Base-by-base conservation (phyloP, 1,284 basidiomycete species). In the Gymnopus androsaceus region DNA sequence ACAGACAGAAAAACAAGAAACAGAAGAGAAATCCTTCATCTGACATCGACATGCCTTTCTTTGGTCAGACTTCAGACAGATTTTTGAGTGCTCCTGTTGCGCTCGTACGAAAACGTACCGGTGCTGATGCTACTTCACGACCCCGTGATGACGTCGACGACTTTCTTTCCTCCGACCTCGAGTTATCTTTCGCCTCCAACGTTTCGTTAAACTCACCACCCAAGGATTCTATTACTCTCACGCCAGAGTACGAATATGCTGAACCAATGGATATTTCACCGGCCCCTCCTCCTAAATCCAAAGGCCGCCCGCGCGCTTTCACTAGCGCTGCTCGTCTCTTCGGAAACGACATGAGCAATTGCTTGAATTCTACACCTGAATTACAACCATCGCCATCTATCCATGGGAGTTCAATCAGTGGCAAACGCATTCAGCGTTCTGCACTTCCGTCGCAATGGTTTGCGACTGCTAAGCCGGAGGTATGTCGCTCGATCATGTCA, bases 191-290 rank as follows among this genome's bases (percentile, higher is more conserved):
- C 66, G 88, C 88, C 12, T 90, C 88, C 27, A 88, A 80, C 60
- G 85, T 92, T 69, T 91, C 89, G 6, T 73, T 92, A 44, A 79
- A 88, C 65, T 90, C 88, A 25, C 87, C 89, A 34, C 75, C 81
- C 9, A 77, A 72, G 49, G 73, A 79, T 27, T 64, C 72, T 55
- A 65, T 75, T 55, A 68, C 72, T 44, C 68, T 85, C 55, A 64
- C 77, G 28, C 71, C 76, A 33, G 79, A 83, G 34, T 70, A 69
- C 57, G 76, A 75, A 54, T 76, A 72, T 58, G 73, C 76, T 38
- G 77, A 83, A 59, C 80, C 86, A 3, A 92, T 92, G 89, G 89
- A 92, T 65, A 87, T 91, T 42, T 91, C 90, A 3, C 90, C 90
- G 12, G 80, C 78, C 14, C 87, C 80, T 33, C 57, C 72, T 45